Evolutionary conservation across 805 yeast species (phyloP).

Genomic region (Candida awuae): DNA sequence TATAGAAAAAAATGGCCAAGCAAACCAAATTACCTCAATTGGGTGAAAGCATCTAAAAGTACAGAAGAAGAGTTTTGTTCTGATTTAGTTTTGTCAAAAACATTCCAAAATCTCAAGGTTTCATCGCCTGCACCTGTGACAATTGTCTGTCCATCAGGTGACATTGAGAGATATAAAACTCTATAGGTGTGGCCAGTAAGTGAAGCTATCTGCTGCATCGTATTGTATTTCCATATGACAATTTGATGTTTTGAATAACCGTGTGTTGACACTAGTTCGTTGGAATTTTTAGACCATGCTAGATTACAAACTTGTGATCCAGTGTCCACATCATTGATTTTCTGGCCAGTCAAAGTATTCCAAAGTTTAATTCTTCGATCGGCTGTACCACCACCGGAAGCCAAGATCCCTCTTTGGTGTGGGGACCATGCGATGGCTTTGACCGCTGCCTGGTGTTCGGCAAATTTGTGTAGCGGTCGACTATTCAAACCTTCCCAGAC

Average conservation of each 20-base stretch:
- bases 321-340: conserved; percentile 76
- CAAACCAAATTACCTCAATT: conserved; percentile 46
- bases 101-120: conserved; percentile 91
- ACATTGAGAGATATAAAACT: conserved; percentile 78
- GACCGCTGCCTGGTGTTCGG: conserved; percentile 89
- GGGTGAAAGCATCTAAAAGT: conserved; percentile 66
- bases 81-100: conserved; percentile 68
- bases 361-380: conserved; percentile 85
- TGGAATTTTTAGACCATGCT: conserved; percentile 86
- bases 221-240: conserved; percentile 88
- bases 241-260: conserved; percentile 89
- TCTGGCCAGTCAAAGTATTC: conserved; percentile 77
- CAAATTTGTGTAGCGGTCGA: conserved; percentile 63
- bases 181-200: conserved; percentile 92
- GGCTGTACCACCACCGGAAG: conserved; percentile 96
- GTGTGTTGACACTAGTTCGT: conserved; percentile 90
- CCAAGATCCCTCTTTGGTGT: conserved; percentile 86
- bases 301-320: conserved; percentile 96
- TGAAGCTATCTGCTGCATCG: conserved; percentile 87
- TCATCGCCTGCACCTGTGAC: conserved; percentile 99
- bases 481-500: conserved; percentile 79
- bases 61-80: conserved; percentile 55
- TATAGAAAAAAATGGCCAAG: no score
- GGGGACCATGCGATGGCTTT: conserved; percentile 98
- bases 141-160: conserved; percentile 94